Evolutionary conservation across 768 basidiomycete genomes (phyloP), one percentile per base, ranked within the genome.

Genomic region (Macrolepiota dolichaula): DNA sequence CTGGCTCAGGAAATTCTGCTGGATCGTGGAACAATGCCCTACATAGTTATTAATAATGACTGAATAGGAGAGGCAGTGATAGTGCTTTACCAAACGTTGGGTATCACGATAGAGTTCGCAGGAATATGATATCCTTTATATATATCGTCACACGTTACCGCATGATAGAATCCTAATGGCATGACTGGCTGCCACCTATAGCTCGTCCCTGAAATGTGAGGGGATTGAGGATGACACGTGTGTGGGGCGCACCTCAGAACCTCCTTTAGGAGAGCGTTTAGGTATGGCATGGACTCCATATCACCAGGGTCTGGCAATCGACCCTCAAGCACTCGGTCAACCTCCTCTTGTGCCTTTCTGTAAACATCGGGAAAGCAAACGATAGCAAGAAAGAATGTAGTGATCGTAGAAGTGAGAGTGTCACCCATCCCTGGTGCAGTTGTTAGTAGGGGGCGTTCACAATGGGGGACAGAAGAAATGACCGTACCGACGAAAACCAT

Each of bases 1-100:
- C 70, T 15, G 84, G 80, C 29, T 83, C 68, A 9, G 76, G 67
- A 65, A 78, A 85, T 57, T 77, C 71, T 52, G 72, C 74, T 3
- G 85, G 76, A 50, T 84, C 74, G 10, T 77, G 75, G 70, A 80
- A 84, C 49, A 72, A 72, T 29, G 55, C 2, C 63, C 67, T 54
- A 73, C 73, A 40, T 85, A 78, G 15, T 47, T 6, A 19, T 36
- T 15, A 46, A n/a, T 13, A 32, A 6, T 5, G 27, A 9, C 9
- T 24, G 12, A 32, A 32, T 24, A 9, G 40, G 51, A 17, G 12
- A 29, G 12, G 10, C 29, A 4, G 2, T 25, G 44, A 22, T 55
- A 49, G 17, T n/a, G 19, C 5, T 32, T 49, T 24, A 62, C 62
- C 60, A 65, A 22, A 47, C 36, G 44, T 65, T 60, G 2, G 64